Conservation (phyloP, 805 yeast species). For the Yamadazyma laniorum region DNA sequence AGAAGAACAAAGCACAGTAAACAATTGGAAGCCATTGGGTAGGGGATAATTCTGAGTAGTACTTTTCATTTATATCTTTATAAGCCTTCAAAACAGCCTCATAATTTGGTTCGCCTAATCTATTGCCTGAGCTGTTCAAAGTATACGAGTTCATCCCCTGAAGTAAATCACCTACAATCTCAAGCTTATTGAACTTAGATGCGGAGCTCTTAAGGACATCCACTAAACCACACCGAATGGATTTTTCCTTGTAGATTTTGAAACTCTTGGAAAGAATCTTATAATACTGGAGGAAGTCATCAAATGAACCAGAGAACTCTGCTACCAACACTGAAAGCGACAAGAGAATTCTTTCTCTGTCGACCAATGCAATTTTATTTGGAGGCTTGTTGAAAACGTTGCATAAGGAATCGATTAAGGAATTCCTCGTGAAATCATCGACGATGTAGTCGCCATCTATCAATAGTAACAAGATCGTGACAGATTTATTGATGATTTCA, state of each 20-base stretch:
- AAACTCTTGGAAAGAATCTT: conserved; percentile 56
- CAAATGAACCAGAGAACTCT: conserved; percentile 52
- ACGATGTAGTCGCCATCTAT: conserved; percentile 58
- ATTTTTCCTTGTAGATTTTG: conserved; percentile 54
- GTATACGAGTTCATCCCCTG: conserved; percentile 64
- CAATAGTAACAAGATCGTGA: conserved; percentile 50
- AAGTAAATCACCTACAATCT: conserved; percentile 50
- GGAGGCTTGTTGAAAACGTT: conserved; percentile 59
- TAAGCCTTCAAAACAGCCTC: conserved; percentile 71
- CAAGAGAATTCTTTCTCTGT: conserved; percentile 55
- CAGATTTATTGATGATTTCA: conserved; percentile 51
- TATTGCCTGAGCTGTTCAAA: conserved; percentile 37
- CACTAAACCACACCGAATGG: conserved; percentile 63
- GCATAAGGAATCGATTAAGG: conserved; percentile 57
- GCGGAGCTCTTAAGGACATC: conserved; percentile 61
- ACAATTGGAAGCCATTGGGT: conserved; percentile 80
- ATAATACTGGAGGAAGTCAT: conserved; percentile 50
- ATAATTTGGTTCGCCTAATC: conserved; percentile 76
- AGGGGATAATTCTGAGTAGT: conserved; percentile 43
- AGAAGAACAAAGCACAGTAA: conserved; percentile 63
- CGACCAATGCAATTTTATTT: conserved; percentile 47
- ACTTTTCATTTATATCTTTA: conserved; percentile 56
- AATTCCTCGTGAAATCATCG: conserved; percentile 50
- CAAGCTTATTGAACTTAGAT: conserved; percentile 42
- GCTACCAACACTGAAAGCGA: conserved; percentile 56